A percentile compares a stretch with the other conserved stretches of the same genome.
These are phyloP conservation scores for Kitagawia praeruptora DNA, from an alignment of 129 eudicot species.

Conservation along the genomic window DNA sequence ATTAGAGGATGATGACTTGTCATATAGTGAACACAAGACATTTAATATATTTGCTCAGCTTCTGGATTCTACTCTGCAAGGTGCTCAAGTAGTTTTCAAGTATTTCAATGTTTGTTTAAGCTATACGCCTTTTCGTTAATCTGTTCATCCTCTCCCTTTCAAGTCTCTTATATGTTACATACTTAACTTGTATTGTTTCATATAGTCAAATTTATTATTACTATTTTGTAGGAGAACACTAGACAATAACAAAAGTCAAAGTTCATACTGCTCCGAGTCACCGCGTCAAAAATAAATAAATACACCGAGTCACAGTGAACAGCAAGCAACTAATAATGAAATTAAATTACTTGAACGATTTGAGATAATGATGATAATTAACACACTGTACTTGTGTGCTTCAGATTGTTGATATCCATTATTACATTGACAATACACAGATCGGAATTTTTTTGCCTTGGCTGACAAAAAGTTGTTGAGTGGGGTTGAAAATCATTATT, in stretches of 20 bases:
- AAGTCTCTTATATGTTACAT: neutral
- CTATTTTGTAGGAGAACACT: neutral
- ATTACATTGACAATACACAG: neutral
- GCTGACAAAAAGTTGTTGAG: neutral
- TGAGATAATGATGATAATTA: neutral
- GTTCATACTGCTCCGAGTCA: neutral
- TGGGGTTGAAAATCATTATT: neutral
- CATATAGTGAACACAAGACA: slow-evolving; percentile 54
- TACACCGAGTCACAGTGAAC: neutral
- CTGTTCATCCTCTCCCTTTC: neutral
- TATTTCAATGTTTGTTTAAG: neutral
- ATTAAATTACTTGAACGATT: neutral
- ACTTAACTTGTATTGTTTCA: neutral
- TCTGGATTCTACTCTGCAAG: slow-evolving; percentile 86
- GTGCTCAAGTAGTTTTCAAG: slow-evolving; percentile 18
- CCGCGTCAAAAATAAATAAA: neutral
- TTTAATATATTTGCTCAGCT: slow-evolving; percentile 65
- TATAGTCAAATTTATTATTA: neutral
- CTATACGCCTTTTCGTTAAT: neutral
- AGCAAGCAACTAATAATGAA: neutral
- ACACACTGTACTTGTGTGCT: neutral
- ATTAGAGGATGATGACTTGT: slow-evolving; percentile 43
- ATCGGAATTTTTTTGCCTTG: neutral
- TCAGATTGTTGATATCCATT: neutral
- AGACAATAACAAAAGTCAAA: neutral